Percentiles rank a stretch among this genome's conserved stretches.
phyloP scores from a whole-genome alignment of 2,329 filamentous ascomycete genomes.

The Venturia nashicola region DNA sequence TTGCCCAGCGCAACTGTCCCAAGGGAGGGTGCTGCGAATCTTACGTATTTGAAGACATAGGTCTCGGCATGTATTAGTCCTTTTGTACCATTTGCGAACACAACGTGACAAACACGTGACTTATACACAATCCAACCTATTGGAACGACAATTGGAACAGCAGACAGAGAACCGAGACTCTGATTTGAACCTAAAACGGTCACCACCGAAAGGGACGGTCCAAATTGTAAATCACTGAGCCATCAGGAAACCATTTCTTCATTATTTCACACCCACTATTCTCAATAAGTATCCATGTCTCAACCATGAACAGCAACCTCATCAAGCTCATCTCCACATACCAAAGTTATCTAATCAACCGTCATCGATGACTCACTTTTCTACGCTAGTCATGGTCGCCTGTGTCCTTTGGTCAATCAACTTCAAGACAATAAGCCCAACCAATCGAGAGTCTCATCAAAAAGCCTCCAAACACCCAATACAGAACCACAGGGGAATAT shows the following conservation, averaged over 20 bases:
- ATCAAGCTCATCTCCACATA: neutral
- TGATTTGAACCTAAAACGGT: neutral
- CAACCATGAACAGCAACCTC: neutral
- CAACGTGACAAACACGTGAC: no score
- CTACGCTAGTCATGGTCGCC: neutral
- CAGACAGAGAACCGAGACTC: neutral
- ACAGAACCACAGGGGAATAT: slow-evolving; percentile 1
- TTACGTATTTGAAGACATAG: slow-evolving; percentile 14
- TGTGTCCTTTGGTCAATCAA: neutral
- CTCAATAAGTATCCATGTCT: neutral
- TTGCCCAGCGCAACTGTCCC: slow-evolving; percentile 16
- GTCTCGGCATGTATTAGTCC: no score
- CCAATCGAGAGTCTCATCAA: neutral
- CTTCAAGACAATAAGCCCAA: neutral
- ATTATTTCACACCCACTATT: neutral
- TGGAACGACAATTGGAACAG: no score
- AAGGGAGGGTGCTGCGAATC: slow-evolving; percentile 24
- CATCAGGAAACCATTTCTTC: neutral
- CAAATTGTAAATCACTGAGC: neutral
- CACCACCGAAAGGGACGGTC: neutral
- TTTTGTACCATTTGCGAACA: no score
- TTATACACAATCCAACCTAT: no score
- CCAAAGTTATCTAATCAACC: neutral
- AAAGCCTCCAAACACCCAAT: slow-evolving; percentile 2
- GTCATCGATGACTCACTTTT: neutral